Evolutionary conservation across 192 early-diverging fungal genomes (phyloP).

Genomic region (Linnemannia schmuckeri): DNA sequence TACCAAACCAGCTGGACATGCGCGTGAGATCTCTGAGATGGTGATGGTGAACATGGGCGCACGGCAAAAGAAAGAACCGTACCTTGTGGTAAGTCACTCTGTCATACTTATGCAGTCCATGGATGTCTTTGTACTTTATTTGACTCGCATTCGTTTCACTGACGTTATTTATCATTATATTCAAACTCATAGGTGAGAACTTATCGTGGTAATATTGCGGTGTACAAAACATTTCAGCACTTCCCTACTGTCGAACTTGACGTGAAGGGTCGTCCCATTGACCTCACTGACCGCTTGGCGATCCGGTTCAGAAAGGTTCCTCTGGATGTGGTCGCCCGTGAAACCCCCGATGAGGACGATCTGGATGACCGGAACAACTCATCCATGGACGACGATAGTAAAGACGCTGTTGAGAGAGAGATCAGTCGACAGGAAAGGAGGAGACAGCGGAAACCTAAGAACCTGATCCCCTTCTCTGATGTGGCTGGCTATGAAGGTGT

Average conservation of each 20-base stretch:
- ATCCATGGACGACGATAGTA: conserved; percentile 38
- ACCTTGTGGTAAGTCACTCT: conserved; percentile 73
- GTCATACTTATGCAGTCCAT: not conserved
- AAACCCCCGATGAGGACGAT: conserved; percentile 56
- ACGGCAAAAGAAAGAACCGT: conserved; percentile 63
- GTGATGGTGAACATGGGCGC: conserved; percentile 75
- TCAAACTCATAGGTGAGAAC: conserved; percentile 69
- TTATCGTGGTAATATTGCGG: conserved; percentile 73
- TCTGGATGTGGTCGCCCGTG: conserved; percentile 73
- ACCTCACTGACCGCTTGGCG: conserved; percentile 67
- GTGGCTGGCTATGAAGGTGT: conserved; percentile 77
- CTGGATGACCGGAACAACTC: conserved; percentile 12
- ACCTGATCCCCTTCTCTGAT: conserved; percentile 64
- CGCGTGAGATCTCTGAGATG: conserved; percentile 77
- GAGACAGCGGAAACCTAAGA: conserved; percentile 19
- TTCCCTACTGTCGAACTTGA: conserved; percentile 53
- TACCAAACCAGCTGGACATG: conserved; percentile 50
- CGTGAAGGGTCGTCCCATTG: conserved; percentile 20
- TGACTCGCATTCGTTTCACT: not conserved
- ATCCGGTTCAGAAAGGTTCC: conserved; percentile 75
- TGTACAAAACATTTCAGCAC: conserved; percentile 77
- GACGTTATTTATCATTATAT: not conserved
- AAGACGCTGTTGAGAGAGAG: conserved; percentile 44
- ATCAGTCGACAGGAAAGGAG: conserved; percentile 28
- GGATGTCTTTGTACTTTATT: not conserved